Evolutionary conservation across 257 asterid genomes (phyloP).

Genomic region (Eucommia ulmoides): DNA sequence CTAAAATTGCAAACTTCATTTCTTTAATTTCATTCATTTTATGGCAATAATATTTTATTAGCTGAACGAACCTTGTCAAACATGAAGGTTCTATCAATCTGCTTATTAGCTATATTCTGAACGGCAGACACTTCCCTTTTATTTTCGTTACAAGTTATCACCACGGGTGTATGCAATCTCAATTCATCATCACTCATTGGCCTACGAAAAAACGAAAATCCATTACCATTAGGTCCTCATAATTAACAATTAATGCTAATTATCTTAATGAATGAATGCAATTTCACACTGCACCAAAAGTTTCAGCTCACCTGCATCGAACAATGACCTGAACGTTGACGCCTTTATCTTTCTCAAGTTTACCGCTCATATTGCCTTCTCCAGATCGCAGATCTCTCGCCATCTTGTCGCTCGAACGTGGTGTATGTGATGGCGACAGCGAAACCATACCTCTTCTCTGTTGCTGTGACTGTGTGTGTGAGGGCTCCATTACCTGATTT

Average conservation of each 20-base stretch:
- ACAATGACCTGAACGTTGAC: slow-evolving; percentile 95
- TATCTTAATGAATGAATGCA: neutral
- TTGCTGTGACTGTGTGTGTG: slow-evolving; percentile 4
- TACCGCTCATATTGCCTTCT: slow-evolving; percentile 68
- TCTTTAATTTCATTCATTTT: too few relatives aligned
- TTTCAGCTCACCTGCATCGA: slow-evolving; percentile 66
- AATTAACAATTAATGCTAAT: neutral
- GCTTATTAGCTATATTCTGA: slow-evolving; percentile 97
- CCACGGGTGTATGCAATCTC: slow-evolving; percentile 75
- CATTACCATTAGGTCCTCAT: neutral
- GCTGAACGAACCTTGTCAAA: slow-evolving; percentile 81
- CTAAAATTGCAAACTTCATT: too few relatives aligned
- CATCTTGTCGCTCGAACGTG: slow-evolving; percentile 63
- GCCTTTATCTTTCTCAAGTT: slow-evolving; percentile 59
- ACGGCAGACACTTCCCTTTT: slow-evolving; percentile 84
- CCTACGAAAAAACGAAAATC: too few relatives aligned
- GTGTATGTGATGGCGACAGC: slow-evolving; percentile 68
- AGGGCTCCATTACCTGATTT: slow-evolving; percentile 38
- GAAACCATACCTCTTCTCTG: slow-evolving; percentile 63
- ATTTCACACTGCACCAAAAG: neutral
- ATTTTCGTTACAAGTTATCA: slow-evolving; percentile 75
- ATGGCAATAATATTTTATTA: too few relatives aligned
- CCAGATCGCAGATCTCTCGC: slow-evolving; percentile 85
- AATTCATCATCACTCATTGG: slow-evolving; percentile 88
- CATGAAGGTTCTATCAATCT: slow-evolving; percentile 83